Percentiles rank a stretch among this genome's conserved stretches.
These are phyloP conservation scores for Cercospora brassicicola DNA, from an alignment of 2,329 filamentous ascomycete species.

Conservation along the genomic window DNA sequence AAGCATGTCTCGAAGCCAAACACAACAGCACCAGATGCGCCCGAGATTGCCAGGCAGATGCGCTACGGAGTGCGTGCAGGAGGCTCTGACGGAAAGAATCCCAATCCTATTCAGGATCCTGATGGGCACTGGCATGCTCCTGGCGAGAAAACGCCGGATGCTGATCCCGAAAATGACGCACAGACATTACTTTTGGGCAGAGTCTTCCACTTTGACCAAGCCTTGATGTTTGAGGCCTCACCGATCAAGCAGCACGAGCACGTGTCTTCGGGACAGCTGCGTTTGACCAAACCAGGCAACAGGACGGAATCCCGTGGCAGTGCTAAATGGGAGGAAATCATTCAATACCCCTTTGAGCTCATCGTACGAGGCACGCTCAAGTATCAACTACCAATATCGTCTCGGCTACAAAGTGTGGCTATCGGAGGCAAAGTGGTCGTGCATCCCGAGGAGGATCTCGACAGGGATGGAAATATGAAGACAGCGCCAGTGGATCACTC, in stretches of 20 bases:
- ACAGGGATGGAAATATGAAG: slow-evolving; percentile 34
- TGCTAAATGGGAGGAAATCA: slow-evolving; percentile 83
- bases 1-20: slow-evolving; percentile 66
- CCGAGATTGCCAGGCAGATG: slow-evolving; percentile 7
- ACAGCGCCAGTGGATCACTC: slow-evolving; percentile 31
- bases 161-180: slow-evolving; percentile 58
- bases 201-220: slow-evolving; percentile 82
- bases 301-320: slow-evolving; percentile 78
- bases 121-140: slow-evolving; percentile 31
- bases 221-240: slow-evolving; percentile 83
- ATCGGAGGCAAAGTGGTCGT: slow-evolving; percentile 47
- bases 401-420: slow-evolving; percentile 54
- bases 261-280: slow-evolving; percentile 77
- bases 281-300: slow-evolving; percentile 81
- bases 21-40: slow-evolving; percentile 2
- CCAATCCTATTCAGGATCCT: slow-evolving; percentile 28
- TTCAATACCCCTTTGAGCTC: slow-evolving; percentile 89
- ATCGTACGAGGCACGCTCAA: slow-evolving; percentile 88
- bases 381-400: slow-evolving; percentile 67
- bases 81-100: slow-evolving; percentile 11
- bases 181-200: slow-evolving; percentile 91
- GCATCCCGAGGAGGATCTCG: slow-evolving; percentile 42
- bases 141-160: slow-evolving; percentile 48
- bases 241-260: slow-evolving; percentile 75
- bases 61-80: slow-evolving; percentile 11